These are phyloP conservation scores for Tolypocladium sp. DNA, from an alignment of 2,329 filamentous ascomycete species.

Conservation along the genomic window DNA sequence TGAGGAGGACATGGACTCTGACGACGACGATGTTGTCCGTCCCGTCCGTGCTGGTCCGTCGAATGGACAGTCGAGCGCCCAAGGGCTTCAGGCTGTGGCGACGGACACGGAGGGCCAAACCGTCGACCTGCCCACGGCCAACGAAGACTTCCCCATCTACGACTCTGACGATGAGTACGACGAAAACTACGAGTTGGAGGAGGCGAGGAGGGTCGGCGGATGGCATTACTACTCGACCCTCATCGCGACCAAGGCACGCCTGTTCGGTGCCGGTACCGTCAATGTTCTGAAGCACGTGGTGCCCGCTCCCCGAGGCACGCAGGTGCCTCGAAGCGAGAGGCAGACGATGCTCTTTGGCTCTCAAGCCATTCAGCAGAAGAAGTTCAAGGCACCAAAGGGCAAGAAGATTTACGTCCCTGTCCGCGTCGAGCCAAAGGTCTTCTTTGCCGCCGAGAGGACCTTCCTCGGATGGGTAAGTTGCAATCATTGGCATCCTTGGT, in stretches of 20 bases:
- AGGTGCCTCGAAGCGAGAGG: slow-evolving; percentile 49
- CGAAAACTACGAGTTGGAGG: slow-evolving; percentile 65
- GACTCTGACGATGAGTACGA: slow-evolving; percentile 77
- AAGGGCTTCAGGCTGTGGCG: slow-evolving; percentile 33
- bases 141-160: slow-evolving; percentile 77
- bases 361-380: slow-evolving; percentile 46
- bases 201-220: slow-evolving; percentile 67
- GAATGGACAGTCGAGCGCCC: slow-evolving; percentile 28
- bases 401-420: slow-evolving; percentile 95
- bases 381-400: slow-evolving; percentile 66
- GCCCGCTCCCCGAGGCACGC: slow-evolving; percentile 45
- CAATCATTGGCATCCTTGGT: neutral
- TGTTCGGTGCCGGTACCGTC: slow-evolving; percentile 31
- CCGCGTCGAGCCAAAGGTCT: slow-evolving; percentile 94
- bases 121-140: slow-evolving; percentile 44
- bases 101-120: slow-evolving; percentile 78
- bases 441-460: slow-evolving; percentile 90
- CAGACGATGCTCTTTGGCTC: slow-evolving; percentile 43
- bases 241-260: slow-evolving; percentile 33
- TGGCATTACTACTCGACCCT: slow-evolving; percentile 63
- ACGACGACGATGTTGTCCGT: slow-evolving; percentile 44
- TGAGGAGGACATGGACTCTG: slow-evolving; percentile 61
- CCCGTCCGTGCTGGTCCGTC: slow-evolving; percentile 4
- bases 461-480: slow-evolving; percentile 80
- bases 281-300: slow-evolving; percentile 38